Evolutionary conservation across 805 yeast species (phyloP).

Genomic region (Schwanniomyces yamadae): DNA sequence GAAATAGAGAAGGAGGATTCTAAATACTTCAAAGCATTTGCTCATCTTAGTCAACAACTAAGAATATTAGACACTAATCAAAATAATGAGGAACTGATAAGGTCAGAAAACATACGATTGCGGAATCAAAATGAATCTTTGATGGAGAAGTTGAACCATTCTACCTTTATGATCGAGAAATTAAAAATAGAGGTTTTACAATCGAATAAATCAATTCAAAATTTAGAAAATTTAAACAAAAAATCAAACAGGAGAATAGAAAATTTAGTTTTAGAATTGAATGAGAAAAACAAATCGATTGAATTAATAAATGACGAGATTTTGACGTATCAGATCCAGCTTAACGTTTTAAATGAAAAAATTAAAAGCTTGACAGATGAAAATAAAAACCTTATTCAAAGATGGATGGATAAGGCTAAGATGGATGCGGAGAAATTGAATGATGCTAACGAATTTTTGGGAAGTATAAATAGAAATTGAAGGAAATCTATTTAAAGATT

Average conservation of each 20-base stretch:
- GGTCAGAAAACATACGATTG: constrained; percentile 19
- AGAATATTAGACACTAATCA: constrained; percentile 6
- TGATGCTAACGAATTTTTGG: constrained; percentile 39
- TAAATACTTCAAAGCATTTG: constrained; percentile 32
- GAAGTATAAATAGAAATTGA: constrained; percentile 4
- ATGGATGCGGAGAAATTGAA: constrained; percentile 62
- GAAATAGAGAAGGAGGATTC: constrained; percentile 30
- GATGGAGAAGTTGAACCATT: constrained; percentile 21
- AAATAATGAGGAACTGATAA: constrained; percentile 6
- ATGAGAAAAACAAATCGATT: constrained; percentile 54
- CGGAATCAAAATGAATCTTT: constrained; percentile 22
- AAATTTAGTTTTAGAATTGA: constrained; percentile 25
- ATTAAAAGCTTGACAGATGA: constrained; percentile 44
- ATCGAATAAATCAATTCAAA: constrained; percentile 10
- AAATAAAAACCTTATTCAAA: constrained; percentile 47
- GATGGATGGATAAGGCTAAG: constrained; percentile 45
- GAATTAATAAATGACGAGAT: constrained; percentile 68
- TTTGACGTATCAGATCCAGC: constrained; percentile 58
- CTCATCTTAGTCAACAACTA: constrained; percentile 22
- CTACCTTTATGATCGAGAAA: constrained; percentile 25
- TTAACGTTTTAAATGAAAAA: constrained; percentile 42
- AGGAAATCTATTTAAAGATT: background rate
- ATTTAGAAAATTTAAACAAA: constrained; percentile 15
- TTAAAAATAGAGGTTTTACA: constrained; percentile 15
- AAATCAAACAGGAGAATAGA: constrained; percentile 20